Conservation (phyloP, 2,329 filamentous ascomycete species). For the Exophiala oligosperma region DNA sequence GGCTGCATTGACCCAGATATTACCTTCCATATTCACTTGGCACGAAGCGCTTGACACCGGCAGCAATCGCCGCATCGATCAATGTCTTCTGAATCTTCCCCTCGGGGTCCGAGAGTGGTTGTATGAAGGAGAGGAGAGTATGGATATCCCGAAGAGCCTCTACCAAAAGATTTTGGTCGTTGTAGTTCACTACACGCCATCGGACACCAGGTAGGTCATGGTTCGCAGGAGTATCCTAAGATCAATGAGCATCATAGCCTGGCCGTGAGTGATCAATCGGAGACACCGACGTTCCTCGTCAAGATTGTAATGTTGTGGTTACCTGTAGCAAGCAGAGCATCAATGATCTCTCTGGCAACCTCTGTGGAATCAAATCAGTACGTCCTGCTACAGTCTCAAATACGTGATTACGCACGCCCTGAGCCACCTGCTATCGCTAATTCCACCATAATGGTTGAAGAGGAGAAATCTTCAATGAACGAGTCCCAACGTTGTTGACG, state of each 20-base stretch:
- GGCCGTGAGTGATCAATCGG: background rate
- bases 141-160: conserved; percentile 9
- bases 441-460: conserved; percentile 41
- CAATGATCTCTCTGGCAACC: conserved; percentile 55
- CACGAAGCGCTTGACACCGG: conserved; percentile 33
- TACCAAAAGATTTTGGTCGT: conserved; percentile 13
- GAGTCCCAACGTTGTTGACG: too few relatives aligned
- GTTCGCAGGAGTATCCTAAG: background rate
- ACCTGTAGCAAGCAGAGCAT: conserved; percentile 48
- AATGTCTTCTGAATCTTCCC: conserved; percentile 22
- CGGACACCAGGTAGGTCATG: background rate
- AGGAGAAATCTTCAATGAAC: too few relatives aligned
- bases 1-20: background rate
- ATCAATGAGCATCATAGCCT: too few relatives aligned
- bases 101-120: conserved; percentile 2
- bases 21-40: conserved; percentile 36
- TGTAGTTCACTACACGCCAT: conserved; percentile 8
- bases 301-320: conserved; percentile 57
- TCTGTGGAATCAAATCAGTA: conserved; percentile 38
- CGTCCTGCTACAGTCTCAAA: conserved; percentile 9
- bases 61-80: conserved; percentile 34
- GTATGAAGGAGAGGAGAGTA: conserved; percentile 18
- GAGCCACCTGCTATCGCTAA: conserved; percentile 48
- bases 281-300: conserved; percentile 43
- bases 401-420: conserved; percentile 38